phyloP scores from a whole-genome alignment of 2,329 filamentous ascomycete species.

The Aspergillus fructus region DNA sequence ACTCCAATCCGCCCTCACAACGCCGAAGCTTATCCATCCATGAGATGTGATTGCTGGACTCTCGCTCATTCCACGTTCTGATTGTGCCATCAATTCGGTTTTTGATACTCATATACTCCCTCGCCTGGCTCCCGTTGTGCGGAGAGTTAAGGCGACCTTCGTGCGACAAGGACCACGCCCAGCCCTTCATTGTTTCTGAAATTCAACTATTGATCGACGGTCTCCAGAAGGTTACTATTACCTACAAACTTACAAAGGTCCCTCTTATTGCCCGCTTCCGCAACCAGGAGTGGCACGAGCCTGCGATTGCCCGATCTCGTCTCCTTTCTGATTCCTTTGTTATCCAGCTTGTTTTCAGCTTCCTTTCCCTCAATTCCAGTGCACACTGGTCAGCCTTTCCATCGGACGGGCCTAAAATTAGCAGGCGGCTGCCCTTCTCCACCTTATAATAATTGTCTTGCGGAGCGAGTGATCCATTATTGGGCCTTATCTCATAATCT shows the following conservation, averaged over 20 bases:
- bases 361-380: not conserved
- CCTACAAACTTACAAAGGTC: not conserved
- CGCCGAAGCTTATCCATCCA: not conserved
- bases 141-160: slow-evolving; percentile 6
- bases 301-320: slow-evolving; percentile 3
- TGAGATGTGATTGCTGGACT: not conserved
- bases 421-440: slow-evolving; percentile 13
- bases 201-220: slow-evolving; percentile 20
- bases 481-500: slow-evolving; percentile 1
- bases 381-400: not conserved
- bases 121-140: not conserved
- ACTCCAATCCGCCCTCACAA: not conserved
- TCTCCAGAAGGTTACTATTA: not conserved
- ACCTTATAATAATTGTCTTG: slow-evolving; percentile 10
- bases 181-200: slow-evolving; percentile 9
- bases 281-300: slow-evolving; percentile 1
- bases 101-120: not conserved
- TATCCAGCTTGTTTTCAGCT: slow-evolving; percentile 1
- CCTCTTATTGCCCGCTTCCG: not conserved
- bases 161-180: slow-evolving; percentile 3
- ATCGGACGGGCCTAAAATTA: slow-evolving; percentile 15
- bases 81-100: slow-evolving; percentile 1
- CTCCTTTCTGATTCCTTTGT: slow-evolving; percentile 7
- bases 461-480: slow-evolving; percentile 4
- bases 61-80: not conserved